Conservation (phyloP, 2,329 filamentous ascomycete genomes). For the Tolypocladium nubicola region DNA sequence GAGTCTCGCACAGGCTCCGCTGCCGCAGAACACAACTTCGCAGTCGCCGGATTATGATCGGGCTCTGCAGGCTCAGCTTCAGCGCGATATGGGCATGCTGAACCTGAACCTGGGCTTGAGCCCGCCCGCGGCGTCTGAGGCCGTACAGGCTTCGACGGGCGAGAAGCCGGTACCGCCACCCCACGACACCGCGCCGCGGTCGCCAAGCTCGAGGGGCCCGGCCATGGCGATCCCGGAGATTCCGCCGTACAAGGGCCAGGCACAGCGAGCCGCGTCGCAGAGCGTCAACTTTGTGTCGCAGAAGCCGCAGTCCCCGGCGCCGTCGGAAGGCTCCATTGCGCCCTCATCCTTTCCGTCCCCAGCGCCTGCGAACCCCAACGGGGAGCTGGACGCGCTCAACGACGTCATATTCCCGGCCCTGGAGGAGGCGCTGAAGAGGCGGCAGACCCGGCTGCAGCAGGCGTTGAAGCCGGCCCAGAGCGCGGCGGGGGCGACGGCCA, state of each 20-base stretch:
- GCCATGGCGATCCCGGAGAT: slow-evolving; percentile 42
- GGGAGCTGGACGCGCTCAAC: slow-evolving; percentile 74
- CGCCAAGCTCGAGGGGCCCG: slow-evolving; percentile 26
- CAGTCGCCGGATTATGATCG: slow-evolving; percentile 51
- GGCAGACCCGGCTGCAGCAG: slow-evolving; percentile 52
- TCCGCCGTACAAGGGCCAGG: slow-evolving; percentile 38
- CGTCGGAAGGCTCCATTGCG: slow-evolving; percentile 19
- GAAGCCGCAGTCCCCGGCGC: slow-evolving; percentile 19
- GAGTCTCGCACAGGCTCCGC: slow-evolving; percentile 26
- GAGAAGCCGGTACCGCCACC: slow-evolving; percentile 20
- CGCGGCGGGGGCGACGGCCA: slow-evolving; percentile 27
- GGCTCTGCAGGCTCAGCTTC: slow-evolving; percentile 51
- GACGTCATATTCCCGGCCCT: slow-evolving; percentile 90
- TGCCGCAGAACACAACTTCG: slow-evolving; percentile 33
- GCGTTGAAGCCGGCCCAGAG: slow-evolving; percentile 29
- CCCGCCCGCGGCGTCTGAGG: slow-evolving; percentile 8
- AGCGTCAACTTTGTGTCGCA: slow-evolving; percentile 6
- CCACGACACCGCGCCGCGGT: slow-evolving; percentile 21
- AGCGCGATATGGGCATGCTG: slow-evolving; percentile 48
- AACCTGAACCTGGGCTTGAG: slow-evolving; percentile 28
- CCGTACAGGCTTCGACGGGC: not conserved
- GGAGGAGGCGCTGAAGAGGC: slow-evolving; percentile 78
- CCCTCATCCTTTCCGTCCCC: slow-evolving; percentile 45
- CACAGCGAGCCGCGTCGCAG: slow-evolving; percentile 18
- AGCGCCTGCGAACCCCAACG: slow-evolving; percentile 46